Evolutionary conservation across 2,329 filamentous ascomycete genomes (phyloP).

Genomic region (Blumeriella jaapii): DNA sequence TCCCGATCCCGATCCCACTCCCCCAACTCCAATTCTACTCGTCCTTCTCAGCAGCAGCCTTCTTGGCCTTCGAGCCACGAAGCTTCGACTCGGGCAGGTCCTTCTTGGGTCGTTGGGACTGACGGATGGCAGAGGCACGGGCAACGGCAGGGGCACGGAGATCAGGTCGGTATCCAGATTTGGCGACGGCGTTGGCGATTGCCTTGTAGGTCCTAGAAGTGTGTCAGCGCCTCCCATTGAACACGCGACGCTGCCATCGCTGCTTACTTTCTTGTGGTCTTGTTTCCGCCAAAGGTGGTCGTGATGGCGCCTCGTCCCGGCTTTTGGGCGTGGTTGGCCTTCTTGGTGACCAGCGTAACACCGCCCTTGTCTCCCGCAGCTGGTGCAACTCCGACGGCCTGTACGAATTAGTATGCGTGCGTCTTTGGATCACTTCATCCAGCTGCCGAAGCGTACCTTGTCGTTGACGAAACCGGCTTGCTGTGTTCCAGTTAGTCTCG

Average conservation of each 20-base stretch:
- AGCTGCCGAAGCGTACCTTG: constrained; percentile 52
- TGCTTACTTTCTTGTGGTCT: constrained; percentile 71
- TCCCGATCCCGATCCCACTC: constrained; percentile 6
- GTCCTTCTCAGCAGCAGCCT: constrained; percentile 46
- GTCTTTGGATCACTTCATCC: neutral
- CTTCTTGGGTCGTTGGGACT: constrained; percentile 70
- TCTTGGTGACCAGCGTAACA: constrained; percentile 77
- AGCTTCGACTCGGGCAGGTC: constrained; percentile 60
- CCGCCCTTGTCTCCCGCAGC: constrained; percentile 58
- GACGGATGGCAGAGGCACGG: constrained; percentile 76
- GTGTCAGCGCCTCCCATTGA: no score
- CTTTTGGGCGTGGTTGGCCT: constrained; percentile 57
- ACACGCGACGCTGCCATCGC: no score
- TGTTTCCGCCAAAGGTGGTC: constrained; percentile 59
- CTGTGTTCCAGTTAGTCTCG: constrained; percentile 35
- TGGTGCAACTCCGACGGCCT: constrained; percentile 70
- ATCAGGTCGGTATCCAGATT: constrained; percentile 75
- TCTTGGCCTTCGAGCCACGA: constrained; percentile 68
- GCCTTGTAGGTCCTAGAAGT: constrained; percentile 80
- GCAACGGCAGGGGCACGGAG: constrained; percentile 69
- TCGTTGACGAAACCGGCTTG: constrained; percentile 87
- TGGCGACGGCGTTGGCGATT: constrained; percentile 72
- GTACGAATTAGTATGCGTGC: constrained; percentile 16
- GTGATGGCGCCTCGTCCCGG: constrained; percentile 56
- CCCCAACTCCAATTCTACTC: constrained; percentile 26